phyloP scores from a whole-genome alignment of 73 alveolate species.

The Symbiodinium pilosum region DNA sequence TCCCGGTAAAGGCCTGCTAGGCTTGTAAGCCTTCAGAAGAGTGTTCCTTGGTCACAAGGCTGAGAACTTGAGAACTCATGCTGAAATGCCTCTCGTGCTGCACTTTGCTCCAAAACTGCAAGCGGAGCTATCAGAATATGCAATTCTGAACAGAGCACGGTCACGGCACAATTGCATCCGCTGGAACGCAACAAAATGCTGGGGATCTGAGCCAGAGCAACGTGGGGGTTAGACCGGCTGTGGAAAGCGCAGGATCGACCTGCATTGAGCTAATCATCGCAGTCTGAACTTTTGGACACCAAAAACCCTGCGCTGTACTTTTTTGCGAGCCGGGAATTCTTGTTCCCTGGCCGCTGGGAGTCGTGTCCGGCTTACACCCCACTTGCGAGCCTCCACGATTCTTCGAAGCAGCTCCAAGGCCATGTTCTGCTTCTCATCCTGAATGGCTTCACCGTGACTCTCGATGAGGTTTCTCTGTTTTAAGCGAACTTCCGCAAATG shows the following conservation, averaged over 20 bases:
- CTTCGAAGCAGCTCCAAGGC: background rate
- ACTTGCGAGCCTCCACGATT: background rate
- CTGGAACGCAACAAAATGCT: background rate
- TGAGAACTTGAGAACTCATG: too few relatives aligned
- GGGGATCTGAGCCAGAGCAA: background rate
- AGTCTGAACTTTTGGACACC: too few relatives aligned
- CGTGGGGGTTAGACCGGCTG: background rate
- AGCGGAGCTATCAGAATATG: background rate
- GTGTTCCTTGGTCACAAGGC: conserved; percentile 2
- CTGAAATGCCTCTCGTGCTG: background rate
- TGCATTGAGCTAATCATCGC: too few relatives aligned
- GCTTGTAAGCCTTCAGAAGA: background rate
- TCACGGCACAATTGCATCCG: background rate
- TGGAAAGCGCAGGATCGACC: background rate
- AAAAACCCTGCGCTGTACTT: background rate
- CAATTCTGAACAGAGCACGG: background rate
- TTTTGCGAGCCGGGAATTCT: too few relatives aligned
- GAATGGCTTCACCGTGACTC: too few relatives aligned
- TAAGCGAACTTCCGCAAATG: too few relatives aligned
- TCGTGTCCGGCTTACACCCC: too few relatives aligned
- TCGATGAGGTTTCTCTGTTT: too few relatives aligned
- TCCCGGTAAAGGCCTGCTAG: background rate
- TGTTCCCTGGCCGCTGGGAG: too few relatives aligned
- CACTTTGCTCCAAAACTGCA: background rate
- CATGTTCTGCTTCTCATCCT: background rate